phyloP scores from a whole-genome alignment of 2,329 filamentous ascomycete species.

The Plenodomus lindquistii region DNA sequence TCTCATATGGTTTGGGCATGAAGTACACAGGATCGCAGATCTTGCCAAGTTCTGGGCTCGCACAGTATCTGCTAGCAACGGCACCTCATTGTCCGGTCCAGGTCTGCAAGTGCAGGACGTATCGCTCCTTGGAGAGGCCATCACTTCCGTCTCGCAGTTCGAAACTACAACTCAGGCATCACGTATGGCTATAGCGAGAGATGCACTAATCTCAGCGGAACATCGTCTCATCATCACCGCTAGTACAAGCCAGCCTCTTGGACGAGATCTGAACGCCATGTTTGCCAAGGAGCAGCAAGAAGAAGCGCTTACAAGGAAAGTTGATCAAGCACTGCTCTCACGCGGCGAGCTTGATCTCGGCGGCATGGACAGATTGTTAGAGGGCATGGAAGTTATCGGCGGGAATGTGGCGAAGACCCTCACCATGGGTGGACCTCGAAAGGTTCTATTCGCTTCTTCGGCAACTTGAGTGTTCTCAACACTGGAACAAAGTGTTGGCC shows the following conservation, averaged over 20 bases:
- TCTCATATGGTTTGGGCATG: conserved; percentile 52
- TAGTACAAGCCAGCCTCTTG: conserved; percentile 34
- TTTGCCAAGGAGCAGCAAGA: conserved; percentile 35
- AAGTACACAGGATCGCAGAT: conserved; percentile 51
- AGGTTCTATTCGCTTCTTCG: conserved; percentile 42
- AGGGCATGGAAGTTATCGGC: conserved; percentile 34
- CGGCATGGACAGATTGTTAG: conserved; percentile 53
- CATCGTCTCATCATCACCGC: conserved; percentile 51
- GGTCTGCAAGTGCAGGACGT: conserved; percentile 49
- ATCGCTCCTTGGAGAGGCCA: conserved; percentile 47
- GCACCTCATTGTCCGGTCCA: conserved; percentile 46
- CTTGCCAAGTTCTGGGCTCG: conserved; percentile 52
- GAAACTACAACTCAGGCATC: conserved; percentile 44
- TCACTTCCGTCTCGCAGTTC: conserved; percentile 51
- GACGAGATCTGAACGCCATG: conserved; percentile 32
- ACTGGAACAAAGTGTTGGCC: no score
- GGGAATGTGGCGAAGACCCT: conserved; percentile 26
- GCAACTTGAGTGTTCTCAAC: conserved; percentile 17
- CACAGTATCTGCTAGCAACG: conserved; percentile 38
- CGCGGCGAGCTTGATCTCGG: conserved; percentile 52
- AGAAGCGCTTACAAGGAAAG: conserved; percentile 30
- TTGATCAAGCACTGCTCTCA: conserved; percentile 51
- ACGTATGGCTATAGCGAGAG: conserved; percentile 50
- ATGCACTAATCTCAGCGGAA: conserved; percentile 50
- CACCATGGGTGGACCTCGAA: conserved; percentile 37